phyloP scores from a whole-genome alignment of 768 basidiomycete genomes.

The Panaeolus papilionaceus region DNA sequence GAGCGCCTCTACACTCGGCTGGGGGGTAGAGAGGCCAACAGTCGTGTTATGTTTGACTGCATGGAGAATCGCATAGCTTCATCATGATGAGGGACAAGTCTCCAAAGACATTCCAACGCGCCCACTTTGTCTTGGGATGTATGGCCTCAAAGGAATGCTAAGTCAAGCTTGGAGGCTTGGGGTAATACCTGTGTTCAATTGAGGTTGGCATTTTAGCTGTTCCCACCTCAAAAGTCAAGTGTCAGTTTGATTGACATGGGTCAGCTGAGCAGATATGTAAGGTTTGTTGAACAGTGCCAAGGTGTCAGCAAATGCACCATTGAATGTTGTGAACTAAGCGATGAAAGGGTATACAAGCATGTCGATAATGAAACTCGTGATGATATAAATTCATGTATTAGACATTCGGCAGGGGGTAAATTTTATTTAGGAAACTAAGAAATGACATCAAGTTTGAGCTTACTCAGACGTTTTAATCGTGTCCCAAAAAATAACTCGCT shows the following conservation, averaged over 20 bases:
- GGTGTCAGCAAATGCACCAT: background rate
- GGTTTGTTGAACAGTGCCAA: constrained; percentile 3
- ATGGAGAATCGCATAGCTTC: background rate
- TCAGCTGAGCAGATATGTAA: background rate
- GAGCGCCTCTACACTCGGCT: background rate
- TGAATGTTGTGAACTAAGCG: background rate
- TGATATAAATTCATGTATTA: too few relatives aligned
- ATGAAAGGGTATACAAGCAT: background rate
- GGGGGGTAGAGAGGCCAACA: background rate
- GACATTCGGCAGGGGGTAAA: too few relatives aligned
- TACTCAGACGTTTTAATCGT: too few relatives aligned
- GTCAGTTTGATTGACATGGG: constrained; percentile 2
- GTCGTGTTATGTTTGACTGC: background rate
- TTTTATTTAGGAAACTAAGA: too few relatives aligned
- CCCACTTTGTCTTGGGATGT: background rate
- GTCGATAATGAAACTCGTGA: background rate
- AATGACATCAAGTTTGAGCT: too few relatives aligned
- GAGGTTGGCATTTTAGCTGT: background rate
- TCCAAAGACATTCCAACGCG: too few relatives aligned
- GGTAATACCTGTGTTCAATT: background rate
- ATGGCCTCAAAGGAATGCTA: background rate
- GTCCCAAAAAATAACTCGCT: too few relatives aligned
- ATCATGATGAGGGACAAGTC: too few relatives aligned
- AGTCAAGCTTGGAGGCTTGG: background rate
- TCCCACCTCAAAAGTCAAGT: constrained; percentile 2